These are phyloP conservation scores for Acanthamoeba culbertsoni DNA, from an alignment of 208 protist species.

Conservation along the genomic window DNA sequence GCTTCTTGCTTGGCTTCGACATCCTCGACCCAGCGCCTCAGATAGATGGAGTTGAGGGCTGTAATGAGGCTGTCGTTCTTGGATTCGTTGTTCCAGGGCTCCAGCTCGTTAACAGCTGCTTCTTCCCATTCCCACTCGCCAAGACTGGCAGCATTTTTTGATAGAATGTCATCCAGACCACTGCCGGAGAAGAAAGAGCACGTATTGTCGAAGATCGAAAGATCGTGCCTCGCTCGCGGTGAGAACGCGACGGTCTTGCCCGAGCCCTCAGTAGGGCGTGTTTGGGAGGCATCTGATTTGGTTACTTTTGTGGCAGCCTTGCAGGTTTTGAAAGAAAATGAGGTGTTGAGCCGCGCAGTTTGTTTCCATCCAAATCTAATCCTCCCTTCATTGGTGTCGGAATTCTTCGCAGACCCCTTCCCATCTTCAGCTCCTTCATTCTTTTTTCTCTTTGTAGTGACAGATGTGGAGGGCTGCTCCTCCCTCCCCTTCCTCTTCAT, in stretches of 20 bases:
- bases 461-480: neutral
- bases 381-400: neutral
- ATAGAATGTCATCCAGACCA: neutral
- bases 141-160: neutral
- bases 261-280: too few species aligned
- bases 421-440: neutral
- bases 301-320: neutral
- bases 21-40: neutral
- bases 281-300: neutral
- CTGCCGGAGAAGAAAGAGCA: neutral
- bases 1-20: neutral
- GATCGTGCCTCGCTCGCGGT: too few species aligned
- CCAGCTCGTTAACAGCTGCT: neutral
- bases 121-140: constrained; percentile 35
- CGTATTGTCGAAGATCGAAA: neutral
- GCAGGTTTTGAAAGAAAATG: neutral
- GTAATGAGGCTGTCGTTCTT: neutral
- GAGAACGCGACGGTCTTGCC: too few species aligned
- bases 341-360: neutral
- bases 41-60: neutral
- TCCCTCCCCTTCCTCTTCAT: constrained; percentile 40
- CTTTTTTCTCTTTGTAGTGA: neutral
- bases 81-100: neutral
- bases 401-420: neutral
- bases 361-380: neutral